These are phyloP conservation scores for Biscogniauxia mediterranea DNA, from an alignment of 2,329 filamentous ascomycete species.

Conservation along the genomic window DNA sequence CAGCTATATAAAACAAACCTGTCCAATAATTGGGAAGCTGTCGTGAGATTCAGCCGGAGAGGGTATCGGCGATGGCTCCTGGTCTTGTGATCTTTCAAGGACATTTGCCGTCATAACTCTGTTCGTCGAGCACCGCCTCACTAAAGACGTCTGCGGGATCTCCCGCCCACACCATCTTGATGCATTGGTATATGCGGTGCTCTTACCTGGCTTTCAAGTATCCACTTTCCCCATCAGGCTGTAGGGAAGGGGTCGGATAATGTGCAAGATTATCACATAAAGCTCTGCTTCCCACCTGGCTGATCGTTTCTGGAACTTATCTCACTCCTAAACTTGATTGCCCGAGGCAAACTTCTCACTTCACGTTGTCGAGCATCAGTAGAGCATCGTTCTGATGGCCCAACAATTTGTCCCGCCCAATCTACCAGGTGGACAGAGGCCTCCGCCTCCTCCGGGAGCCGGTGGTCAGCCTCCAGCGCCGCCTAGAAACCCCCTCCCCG, in stretches of 20 bases:
- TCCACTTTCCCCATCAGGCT: background rate
- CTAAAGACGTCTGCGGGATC: background rate
- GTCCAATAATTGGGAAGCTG: background rate
- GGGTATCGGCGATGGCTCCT: background rate
- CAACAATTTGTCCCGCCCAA: conserved; percentile 3
- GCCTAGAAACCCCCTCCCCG: conserved; percentile 6
- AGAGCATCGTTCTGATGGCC: background rate
- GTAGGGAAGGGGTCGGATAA: background rate
- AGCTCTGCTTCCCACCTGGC: background rate
- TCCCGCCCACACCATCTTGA: background rate
- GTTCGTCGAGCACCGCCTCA: background rate
- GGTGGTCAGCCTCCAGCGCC: conserved; percentile 2
- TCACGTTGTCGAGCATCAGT: background rate
- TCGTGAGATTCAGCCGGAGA: background rate
- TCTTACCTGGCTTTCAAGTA: background rate
- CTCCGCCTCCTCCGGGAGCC: background rate
- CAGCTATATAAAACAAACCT: background rate
- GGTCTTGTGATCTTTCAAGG: background rate
- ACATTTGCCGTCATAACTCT: background rate
- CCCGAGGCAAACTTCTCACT: background rate
- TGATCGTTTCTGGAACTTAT: background rate
- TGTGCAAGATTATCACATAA: background rate
- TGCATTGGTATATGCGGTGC: background rate
- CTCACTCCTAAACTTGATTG: background rate
- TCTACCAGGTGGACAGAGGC: conserved; percentile 2